These are phyloP conservation scores for Capillidium heterosporum DNA, from an alignment of 371 early-diverging fungal genomes.

Conservation along the genomic window DNA sequence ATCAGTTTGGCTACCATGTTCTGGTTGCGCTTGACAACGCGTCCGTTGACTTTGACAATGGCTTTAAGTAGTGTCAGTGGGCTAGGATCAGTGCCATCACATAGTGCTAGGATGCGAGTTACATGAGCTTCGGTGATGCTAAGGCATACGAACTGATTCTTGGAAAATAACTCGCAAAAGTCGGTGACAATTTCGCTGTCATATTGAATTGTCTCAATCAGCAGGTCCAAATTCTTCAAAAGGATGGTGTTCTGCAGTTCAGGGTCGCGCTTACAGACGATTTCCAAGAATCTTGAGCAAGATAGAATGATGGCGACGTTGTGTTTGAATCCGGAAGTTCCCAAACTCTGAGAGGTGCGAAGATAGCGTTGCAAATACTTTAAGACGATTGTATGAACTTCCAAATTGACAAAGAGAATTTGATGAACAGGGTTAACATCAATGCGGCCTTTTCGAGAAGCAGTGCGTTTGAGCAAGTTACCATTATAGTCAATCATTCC, in stretches of 20 bases:
- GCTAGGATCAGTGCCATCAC: conserved; percentile 16
- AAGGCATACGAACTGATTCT: conserved; percentile 17
- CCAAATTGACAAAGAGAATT: conserved; percentile 12
- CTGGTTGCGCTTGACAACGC: conserved; percentile 24
- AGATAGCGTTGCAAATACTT: background rate
- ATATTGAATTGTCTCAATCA: conserved; percentile 16
- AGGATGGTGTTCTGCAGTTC: conserved; percentile 13
- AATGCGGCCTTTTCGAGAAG: background rate
- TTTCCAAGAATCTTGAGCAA: conserved; percentile 11
- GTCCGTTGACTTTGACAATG: conserved; percentile 22
- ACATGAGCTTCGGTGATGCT: conserved; percentile 20
- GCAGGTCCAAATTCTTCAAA: conserved; percentile 19
- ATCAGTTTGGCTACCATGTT: conserved; percentile 18
- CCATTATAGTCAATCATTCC: conserved; percentile 15
- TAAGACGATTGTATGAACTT: conserved; percentile 3
- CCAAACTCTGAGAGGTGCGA: background rate
- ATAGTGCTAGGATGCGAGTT: conserved; percentile 19
- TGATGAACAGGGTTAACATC: conserved; percentile 8
- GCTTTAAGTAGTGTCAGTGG: conserved; percentile 18
- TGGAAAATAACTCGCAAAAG: conserved; percentile 14
- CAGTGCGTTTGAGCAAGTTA: background rate
- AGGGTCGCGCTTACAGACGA: background rate
- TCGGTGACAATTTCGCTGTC: conserved; percentile 9
- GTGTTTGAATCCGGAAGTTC: background rate
- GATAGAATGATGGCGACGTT: background rate